Percentiles rank a stretch among this genome's conserved stretches.
phyloP scores from a whole-genome alignment of 2,329 filamentous ascomycete species.

The Hawksworthiomyces lignivorus region DNA sequence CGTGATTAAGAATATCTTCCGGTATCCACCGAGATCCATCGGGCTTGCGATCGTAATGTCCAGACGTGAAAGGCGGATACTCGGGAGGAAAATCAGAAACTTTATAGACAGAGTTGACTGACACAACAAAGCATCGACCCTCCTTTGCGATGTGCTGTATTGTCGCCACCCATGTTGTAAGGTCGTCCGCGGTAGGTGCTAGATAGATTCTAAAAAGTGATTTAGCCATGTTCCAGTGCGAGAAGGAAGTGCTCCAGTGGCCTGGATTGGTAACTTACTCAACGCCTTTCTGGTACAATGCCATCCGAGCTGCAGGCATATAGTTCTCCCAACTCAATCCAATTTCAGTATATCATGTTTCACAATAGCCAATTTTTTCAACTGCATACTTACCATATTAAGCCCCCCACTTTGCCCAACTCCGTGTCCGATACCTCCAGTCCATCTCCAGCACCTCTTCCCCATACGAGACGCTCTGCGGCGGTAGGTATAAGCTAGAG shows the following conservation, averaged over 20 bases:
- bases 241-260: neutral
- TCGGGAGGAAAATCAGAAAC: constrained; percentile 33
- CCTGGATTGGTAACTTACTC: constrained; percentile 23
- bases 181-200: constrained; percentile 25
- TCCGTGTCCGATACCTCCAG: constrained; percentile 31
- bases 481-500: constrained; percentile 29
- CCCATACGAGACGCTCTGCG: constrained; percentile 33
- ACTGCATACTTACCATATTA: constrained; percentile 27
- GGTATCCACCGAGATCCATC: constrained; percentile 28
- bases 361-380: too few species aligned
- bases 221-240: too few species aligned
- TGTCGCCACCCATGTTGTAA: constrained; percentile 29
- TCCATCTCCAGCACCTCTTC: constrained; percentile 36
- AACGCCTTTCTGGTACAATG: constrained; percentile 33
- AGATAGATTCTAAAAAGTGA: constrained; percentile 28
- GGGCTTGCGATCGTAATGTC: constrained; percentile 29
- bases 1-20: constrained; percentile 30
- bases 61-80: constrained; percentile 32
- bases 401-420: constrained; percentile 31
- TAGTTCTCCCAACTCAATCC: constrained; percentile 31
- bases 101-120: constrained; percentile 32
- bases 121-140: constrained; percentile 34
- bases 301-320: constrained; percentile 34
- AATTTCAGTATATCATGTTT: neutral
- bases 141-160: constrained; percentile 40